Conservation (phyloP, 176 grass and related monocot species). For the Aegilops umbellulata region DNA sequence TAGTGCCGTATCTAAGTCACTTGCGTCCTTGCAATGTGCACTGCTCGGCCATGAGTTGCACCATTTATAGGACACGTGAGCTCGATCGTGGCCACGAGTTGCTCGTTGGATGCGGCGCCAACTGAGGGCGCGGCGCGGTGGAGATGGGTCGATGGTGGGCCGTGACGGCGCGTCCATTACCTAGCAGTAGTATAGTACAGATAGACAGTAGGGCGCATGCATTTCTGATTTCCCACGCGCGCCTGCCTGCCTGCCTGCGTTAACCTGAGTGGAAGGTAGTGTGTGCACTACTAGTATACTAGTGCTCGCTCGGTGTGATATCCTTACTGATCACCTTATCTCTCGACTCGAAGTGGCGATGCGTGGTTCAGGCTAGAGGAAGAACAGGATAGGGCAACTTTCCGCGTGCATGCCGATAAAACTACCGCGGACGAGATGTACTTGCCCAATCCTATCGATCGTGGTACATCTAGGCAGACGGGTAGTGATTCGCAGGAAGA, state of each 20-base stretch:
- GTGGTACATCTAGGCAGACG: no score
- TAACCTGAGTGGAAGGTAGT: not conserved
- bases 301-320: conserved; percentile 5
- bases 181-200: not conserved
- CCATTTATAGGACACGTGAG: not conserved
- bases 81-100: no score
- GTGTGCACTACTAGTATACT: no score
- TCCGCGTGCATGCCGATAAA: not conserved
- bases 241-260: not conserved
- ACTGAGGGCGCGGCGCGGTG: not conserved
- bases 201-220: conserved; percentile 1
- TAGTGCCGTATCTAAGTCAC: not conserved
- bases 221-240: not conserved
- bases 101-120: not conserved
- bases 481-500: no score
- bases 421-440: not conserved
- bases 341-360: conserved; percentile 11
- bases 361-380: not conserved
- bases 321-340: not conserved
- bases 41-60: not conserved
- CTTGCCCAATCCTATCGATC: no score
- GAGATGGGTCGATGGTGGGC: not conserved
- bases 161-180: conserved; percentile 9
- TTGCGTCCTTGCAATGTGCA: not conserved
- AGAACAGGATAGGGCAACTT: not conserved